phyloP scores from a whole-genome alignment of 2,329 filamentous ascomycete genomes.

The Penicillium verrucosum region DNA sequence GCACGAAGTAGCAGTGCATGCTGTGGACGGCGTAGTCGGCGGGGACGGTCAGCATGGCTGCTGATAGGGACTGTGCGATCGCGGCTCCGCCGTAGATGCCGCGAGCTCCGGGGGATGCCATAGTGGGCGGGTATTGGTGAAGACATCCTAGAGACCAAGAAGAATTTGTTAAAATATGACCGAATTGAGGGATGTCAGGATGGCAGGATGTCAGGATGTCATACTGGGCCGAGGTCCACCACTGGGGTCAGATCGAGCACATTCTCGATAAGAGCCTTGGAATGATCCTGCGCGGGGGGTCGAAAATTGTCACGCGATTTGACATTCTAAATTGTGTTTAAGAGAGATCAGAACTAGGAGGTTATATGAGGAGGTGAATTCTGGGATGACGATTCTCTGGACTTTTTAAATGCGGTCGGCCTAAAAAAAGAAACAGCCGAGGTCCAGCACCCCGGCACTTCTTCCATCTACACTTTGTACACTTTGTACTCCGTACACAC shows the following conservation, averaged over 20 bases:
- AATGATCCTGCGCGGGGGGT: slow-evolving; percentile 69
- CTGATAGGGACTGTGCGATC: slow-evolving; percentile 85
- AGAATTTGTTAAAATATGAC: neutral
- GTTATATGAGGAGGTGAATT: neutral
- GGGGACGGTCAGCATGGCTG: slow-evolving; percentile 83
- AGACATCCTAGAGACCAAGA: slow-evolving; percentile 64
- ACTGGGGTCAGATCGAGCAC: slow-evolving; percentile 81
- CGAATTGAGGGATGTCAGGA: slow-evolving; percentile 23
- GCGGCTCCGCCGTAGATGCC: slow-evolving; percentile 92
- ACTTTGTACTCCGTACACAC: neutral
- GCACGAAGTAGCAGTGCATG: slow-evolving; percentile 98
- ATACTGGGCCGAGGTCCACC: slow-evolving; percentile 56
- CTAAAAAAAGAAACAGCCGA: slow-evolving; percentile 11
- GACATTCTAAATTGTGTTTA: slow-evolving; percentile 20
- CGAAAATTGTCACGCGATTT: slow-evolving; percentile 61
- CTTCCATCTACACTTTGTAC: neutral
- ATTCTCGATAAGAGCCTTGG: slow-evolving; percentile 81
- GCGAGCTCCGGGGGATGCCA: slow-evolving; percentile 92
- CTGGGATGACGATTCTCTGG: slow-evolving; percentile 9
- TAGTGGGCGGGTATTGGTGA: slow-evolving; percentile 86
- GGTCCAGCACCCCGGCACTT: slow-evolving; percentile 6
- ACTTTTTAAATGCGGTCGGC: slow-evolving; percentile 11
- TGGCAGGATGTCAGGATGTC: slow-evolving; percentile 32
- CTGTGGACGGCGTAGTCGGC: slow-evolving; percentile 78
- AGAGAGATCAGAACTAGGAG: neutral